Percentiles rank a stretch among this genome's conserved stretches.
Evolutionary conservation across 805 yeast genomes (phyloP).

Genomic region (Candida xyloterini): DNA sequence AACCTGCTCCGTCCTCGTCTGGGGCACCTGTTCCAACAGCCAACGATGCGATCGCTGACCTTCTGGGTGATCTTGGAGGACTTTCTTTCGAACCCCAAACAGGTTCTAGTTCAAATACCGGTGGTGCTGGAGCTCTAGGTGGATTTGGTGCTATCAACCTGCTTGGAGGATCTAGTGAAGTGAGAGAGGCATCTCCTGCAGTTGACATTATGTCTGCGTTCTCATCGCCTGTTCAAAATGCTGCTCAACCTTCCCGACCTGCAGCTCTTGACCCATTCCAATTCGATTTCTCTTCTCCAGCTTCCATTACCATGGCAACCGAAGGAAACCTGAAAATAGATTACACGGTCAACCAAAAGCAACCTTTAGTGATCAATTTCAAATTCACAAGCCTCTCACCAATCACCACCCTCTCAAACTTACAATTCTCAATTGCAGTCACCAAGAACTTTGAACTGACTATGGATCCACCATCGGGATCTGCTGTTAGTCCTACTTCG

Average conservation of each 20-base stretch:
- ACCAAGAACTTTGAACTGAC: slow-evolving; percentile 31
- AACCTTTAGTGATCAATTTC: slow-evolving; percentile 21
- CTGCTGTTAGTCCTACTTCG: slow-evolving; percentile 16
- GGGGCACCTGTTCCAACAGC: slow-evolving; percentile 33
- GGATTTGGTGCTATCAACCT: slow-evolving; percentile 32
- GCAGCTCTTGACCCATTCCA: slow-evolving; percentile 34
- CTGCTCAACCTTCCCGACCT: slow-evolving; percentile 9
- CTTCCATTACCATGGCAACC: slow-evolving; percentile 11
- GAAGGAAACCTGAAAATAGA: slow-evolving; percentile 26
- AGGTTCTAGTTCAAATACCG: slow-evolving; percentile 26
- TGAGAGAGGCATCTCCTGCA: slow-evolving; percentile 19
- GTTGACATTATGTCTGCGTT: slow-evolving; percentile 17
- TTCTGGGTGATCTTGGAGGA: slow-evolving; percentile 67
- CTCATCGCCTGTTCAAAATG: slow-evolving; percentile 14
- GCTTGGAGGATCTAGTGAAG: slow-evolving; percentile 22
- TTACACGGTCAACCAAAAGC: slow-evolving; percentile 20
- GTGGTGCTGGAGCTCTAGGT: slow-evolving; percentile 13
- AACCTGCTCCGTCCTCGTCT: slow-evolving; percentile 26
- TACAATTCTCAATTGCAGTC: slow-evolving; percentile 35
- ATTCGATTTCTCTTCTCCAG: slow-evolving; percentile 29
- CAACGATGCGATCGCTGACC: slow-evolving; percentile 55
- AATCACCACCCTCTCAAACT: slow-evolving; percentile 51
- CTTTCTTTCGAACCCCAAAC: slow-evolving; percentile 43
- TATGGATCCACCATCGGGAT: slow-evolving; percentile 28
- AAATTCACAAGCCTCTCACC: slow-evolving; percentile 27